Evolutionary conservation across 2,329 filamentous ascomycete genomes (phyloP).

Genomic region (Zelopaecilomyces penicillatus): DNA sequence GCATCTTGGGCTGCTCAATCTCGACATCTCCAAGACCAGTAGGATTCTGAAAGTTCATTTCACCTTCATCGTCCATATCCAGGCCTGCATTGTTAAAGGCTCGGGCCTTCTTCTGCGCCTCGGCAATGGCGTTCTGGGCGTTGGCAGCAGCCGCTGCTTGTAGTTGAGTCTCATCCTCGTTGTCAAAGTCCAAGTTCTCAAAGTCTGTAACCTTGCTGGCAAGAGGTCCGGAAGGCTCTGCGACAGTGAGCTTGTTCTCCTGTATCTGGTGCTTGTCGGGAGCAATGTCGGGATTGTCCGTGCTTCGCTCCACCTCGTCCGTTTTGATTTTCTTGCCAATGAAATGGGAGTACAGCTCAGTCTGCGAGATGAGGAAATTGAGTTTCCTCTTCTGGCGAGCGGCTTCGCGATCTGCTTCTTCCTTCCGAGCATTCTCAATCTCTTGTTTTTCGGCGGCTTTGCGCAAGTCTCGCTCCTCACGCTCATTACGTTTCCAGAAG

Average conservation of each 20-base stretch:
- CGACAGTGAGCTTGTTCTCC: conserved; percentile 39
- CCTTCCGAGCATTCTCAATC: conserved; percentile 91
- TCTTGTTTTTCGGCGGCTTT: conserved; percentile 94
- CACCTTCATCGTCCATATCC: conserved; percentile 79
- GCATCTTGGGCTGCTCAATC: conserved; percentile 86
- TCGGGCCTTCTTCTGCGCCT: conserved; percentile 85
- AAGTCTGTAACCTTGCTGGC: conserved; percentile 80
- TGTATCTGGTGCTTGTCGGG: conserved; percentile 36
- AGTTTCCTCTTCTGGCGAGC: conserved; percentile 97
- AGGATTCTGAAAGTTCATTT: conserved; percentile 99
- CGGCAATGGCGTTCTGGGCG: conserved; percentile 88
- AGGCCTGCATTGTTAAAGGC: conserved; percentile 75
- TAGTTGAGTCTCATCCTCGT: conserved; percentile 78
- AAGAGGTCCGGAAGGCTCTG: conserved; percentile 44
- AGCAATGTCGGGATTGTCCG: conserved; percentile 67
- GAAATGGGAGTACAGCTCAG: conserved; percentile 97
- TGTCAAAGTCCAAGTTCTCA: conserved; percentile 90
- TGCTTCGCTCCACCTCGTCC: conserved; percentile 84
- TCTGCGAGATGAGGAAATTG: conserved; percentile 98
- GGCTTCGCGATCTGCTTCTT: conserved; percentile 93
- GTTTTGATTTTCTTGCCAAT: conserved; percentile 99
- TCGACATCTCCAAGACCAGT: conserved; percentile 90
- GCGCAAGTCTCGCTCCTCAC: conserved; percentile 88
- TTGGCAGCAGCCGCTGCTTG: conserved; percentile 86
- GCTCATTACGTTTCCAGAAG: conserved; percentile 98